Evolutionary conservation across 176 grass and related monocot genomes (phyloP).

Genomic region (Elaeis guineensis): DNA sequence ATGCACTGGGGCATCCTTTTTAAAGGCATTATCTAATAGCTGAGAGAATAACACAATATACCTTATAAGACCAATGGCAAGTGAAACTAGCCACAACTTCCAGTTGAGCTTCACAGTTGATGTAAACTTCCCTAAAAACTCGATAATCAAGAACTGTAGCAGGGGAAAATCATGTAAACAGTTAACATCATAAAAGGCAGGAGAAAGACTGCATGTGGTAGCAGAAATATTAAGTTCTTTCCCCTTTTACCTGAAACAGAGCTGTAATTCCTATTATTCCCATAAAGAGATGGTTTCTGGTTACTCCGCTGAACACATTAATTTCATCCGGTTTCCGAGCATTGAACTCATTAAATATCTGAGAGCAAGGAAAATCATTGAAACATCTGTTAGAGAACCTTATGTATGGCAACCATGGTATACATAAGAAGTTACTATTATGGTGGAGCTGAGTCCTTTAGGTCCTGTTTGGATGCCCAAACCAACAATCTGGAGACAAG

Average conservation of each 20-base stretch:
- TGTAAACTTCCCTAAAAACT: constrained; percentile 90
- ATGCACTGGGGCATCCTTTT: too few relatives aligned
- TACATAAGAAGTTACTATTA: too few relatives aligned
- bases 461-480: too few relatives aligned
- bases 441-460: too few relatives aligned
- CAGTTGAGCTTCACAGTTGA: constrained; percentile 62
- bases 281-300: constrained; percentile 60
- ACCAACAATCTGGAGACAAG: too few relatives aligned
- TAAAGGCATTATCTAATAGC: not conserved
- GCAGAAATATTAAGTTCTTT: constrained; percentile 2
- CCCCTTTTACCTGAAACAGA: constrained; percentile 56
- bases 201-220: too few relatives aligned
- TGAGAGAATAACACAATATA: not conserved
- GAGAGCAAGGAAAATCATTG: not conserved
- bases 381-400: not conserved
- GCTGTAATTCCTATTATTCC: constrained; percentile 52
- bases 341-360: constrained; percentile 96
- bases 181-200: not conserved
- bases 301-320: constrained; percentile 75
- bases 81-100: constrained; percentile 80
- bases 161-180: not conserved
- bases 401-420: too few relatives aligned
- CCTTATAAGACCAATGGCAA: constrained; percentile 25
- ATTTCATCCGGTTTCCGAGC: constrained; percentile 72
- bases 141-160: constrained; percentile 60